phyloP scores from a whole-genome alignment of 2,329 filamentous ascomycete genomes.

The Sarocladium oryzae region DNA sequence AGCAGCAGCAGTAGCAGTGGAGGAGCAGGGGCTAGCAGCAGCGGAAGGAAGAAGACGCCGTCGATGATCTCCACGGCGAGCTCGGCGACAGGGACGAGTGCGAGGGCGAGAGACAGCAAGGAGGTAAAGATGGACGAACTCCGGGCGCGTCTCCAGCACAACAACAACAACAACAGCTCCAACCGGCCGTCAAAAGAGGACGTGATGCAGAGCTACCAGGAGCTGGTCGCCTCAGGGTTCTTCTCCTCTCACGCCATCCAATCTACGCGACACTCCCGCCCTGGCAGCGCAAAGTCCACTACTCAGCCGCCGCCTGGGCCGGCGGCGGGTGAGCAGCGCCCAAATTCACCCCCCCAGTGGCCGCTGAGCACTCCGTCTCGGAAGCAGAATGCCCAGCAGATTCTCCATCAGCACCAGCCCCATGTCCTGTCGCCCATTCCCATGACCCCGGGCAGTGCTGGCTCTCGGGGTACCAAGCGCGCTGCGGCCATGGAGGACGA shows the following conservation, averaged over 20 bases:
- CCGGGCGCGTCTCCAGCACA: slow-evolving; percentile 10
- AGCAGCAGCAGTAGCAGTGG: slow-evolving; percentile 17
- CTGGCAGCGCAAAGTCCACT: slow-evolving; percentile 13
- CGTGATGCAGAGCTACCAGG: slow-evolving; percentile 49
- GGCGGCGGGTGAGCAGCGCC: slow-evolving; percentile 14
- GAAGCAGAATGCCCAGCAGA: slow-evolving; percentile 7
- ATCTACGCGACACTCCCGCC: slow-evolving; percentile 42
- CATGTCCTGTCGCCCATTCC: slow-evolving; percentile 14
- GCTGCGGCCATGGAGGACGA: slow-evolving; percentile 25
- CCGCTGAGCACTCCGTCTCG: slow-evolving; percentile 18
- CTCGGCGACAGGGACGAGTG: background rate
- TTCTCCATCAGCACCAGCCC: slow-evolving; percentile 10
- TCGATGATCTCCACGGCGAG: slow-evolving; percentile 4
- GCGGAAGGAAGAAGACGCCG: slow-evolving; percentile 11
- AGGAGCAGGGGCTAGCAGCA: too few relatives aligned
- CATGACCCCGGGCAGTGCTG: slow-evolving; percentile 26
- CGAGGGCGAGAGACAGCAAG: slow-evolving; percentile 9
- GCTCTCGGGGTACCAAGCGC: slow-evolving; percentile 45
- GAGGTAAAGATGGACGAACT: slow-evolving; percentile 12
- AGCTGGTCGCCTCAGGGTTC: slow-evolving; percentile 51
- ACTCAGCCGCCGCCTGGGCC: slow-evolving; percentile 13
- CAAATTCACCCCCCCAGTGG: slow-evolving; percentile 21
- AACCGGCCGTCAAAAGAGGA: slow-evolving; percentile 38
- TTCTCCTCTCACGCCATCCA: slow-evolving; percentile 52
- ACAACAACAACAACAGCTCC: slow-evolving; percentile 4